A percentile compares a stretch with the other conserved stretches of the same genome.
Evolutionary conservation across 176 grass and related monocot species (phyloP).

Genomic region (Leersia perrieri): DNA sequence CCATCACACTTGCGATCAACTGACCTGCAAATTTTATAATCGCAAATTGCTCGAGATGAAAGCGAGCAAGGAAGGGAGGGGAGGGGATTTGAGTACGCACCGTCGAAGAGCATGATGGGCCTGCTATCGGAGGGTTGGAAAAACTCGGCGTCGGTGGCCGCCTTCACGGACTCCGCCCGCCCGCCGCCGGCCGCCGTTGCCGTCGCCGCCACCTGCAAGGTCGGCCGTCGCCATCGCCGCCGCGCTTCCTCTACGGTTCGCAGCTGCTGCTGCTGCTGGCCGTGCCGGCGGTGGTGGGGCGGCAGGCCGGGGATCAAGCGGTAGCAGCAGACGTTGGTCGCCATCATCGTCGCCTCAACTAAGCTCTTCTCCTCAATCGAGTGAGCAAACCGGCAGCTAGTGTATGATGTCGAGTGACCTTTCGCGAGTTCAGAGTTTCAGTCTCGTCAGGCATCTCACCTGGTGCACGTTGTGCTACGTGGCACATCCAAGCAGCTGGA

Average conservation of each 20-base stretch:
- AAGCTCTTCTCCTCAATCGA: not conserved
- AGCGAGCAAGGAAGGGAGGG: not conserved
- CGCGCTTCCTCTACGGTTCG: not conserved
- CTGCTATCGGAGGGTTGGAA: slow-evolving; percentile 57
- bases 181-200: not conserved
- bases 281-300: not conserved
- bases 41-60: not conserved
- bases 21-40: not conserved
- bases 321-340: slow-evolving; percentile 3
- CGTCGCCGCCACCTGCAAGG: slow-evolving; percentile 7
- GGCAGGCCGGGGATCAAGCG: slow-evolving; percentile 13
- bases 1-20: not conserved
- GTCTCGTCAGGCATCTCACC: not conserved
- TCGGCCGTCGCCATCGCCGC: not conserved
- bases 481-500: slow-evolving; percentile 13
- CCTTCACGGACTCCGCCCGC: slow-evolving; percentile 36
- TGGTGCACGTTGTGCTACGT: slow-evolving; percentile 1
- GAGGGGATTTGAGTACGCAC: slow-evolving; percentile 3
- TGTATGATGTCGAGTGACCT: not conserved
- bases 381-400: not conserved
- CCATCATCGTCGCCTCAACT: not conserved
- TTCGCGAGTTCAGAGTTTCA: not conserved
- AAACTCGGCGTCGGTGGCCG: slow-evolving; percentile 65
- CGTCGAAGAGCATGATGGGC: slow-evolving; percentile 95
- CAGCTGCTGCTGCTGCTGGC: not conserved